Conservation (phyloP, 2,329 filamentous ascomycete genomes). For the Pseudogymnoascus verrucosus region DNA sequence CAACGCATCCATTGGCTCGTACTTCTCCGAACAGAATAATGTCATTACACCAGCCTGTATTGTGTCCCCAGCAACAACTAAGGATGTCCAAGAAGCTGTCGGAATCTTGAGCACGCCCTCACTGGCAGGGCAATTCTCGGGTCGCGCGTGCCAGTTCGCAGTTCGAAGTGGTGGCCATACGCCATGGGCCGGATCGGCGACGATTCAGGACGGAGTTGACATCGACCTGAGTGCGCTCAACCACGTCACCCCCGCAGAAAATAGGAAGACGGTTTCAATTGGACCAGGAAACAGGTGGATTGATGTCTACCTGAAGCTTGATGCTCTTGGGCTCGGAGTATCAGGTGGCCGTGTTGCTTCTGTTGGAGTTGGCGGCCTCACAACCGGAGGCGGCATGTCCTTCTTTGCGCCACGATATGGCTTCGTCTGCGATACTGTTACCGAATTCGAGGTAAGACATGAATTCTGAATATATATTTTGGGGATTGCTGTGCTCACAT, state of each 20-base stretch:
- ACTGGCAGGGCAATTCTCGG: background rate
- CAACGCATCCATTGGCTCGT: background rate
- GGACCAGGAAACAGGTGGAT: constrained; percentile 32
- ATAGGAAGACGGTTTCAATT: constrained; percentile 25
- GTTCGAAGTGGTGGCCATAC: constrained; percentile 51
- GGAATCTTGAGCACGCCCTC: constrained; percentile 1
- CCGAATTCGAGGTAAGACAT: background rate
- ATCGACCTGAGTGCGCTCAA: constrained; percentile 35
- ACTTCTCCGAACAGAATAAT: constrained; percentile 18
- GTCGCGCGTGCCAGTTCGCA: constrained; percentile 37
- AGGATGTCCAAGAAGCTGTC: constrained; percentile 21
- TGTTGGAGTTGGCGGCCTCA: constrained; percentile 33
- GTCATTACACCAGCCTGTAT: constrained; percentile 23
- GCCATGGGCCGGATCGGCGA: constrained; percentile 43
- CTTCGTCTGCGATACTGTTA: constrained; percentile 3
- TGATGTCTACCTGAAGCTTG: constrained; percentile 30
- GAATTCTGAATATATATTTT: background rate
- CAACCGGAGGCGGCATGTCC: constrained; percentile 26
- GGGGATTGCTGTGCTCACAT: background rate
- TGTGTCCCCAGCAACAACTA: constrained; percentile 18
- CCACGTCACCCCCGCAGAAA: constrained; percentile 17
- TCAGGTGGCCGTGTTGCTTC: constrained; percentile 30
- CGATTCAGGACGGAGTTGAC: constrained; percentile 39
- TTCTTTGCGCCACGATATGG: constrained; percentile 15
- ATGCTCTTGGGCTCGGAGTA: constrained; percentile 25